A percentile compares a stretch with the other conserved stretches of the same genome.
phyloP scores from a whole-genome alignment of 345 rosid genomes.

The Nephelium lappaceum region DNA sequence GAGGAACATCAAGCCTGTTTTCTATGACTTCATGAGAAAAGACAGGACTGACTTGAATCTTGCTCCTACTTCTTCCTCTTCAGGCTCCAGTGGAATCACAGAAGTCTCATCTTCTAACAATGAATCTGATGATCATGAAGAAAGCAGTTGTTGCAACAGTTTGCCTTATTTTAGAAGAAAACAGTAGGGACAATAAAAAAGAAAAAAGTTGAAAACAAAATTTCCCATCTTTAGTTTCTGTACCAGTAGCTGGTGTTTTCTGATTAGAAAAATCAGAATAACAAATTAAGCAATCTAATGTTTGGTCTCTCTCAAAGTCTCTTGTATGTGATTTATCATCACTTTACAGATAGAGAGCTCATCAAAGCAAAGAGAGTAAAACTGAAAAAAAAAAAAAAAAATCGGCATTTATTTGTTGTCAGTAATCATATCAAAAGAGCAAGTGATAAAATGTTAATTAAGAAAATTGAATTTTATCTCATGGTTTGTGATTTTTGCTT shows the following conservation, averaged over 20 bases:
- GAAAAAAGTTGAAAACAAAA: not conserved
- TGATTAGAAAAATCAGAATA: constrained; percentile 37
- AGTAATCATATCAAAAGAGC: constrained; percentile 21
- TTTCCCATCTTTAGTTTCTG: constrained; percentile 16
- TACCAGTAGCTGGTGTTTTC: constrained; percentile 34
- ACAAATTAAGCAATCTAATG: constrained; percentile 34
- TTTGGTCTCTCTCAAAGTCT: constrained; percentile 27
- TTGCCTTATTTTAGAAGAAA: constrained; percentile 59
- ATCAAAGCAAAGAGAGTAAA: constrained; percentile 8
- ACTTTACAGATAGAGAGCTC: constrained; percentile 29
- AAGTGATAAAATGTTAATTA: constrained; percentile 9
- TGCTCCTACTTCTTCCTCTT: constrained; percentile 57
- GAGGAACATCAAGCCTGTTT: constrained; percentile 52
- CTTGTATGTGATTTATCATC: constrained; percentile 19
- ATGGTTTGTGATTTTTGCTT: constrained; percentile 5
- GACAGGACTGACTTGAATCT: constrained; percentile 64
- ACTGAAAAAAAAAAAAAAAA: not conserved
- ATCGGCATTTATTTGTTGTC: constrained; percentile 28
- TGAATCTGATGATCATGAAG: constrained; percentile 64
- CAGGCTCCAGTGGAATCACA: constrained; percentile 89
- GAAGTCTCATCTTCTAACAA: constrained; percentile 44
- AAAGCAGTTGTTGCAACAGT: constrained; percentile 78
- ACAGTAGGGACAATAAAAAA: constrained; percentile 36
- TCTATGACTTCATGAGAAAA: constrained; percentile 78
- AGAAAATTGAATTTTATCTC: not conserved